phyloP scores from a whole-genome alignment of 176 grass and related monocot species.

The Hsuehochloa calcarea region DNA sequence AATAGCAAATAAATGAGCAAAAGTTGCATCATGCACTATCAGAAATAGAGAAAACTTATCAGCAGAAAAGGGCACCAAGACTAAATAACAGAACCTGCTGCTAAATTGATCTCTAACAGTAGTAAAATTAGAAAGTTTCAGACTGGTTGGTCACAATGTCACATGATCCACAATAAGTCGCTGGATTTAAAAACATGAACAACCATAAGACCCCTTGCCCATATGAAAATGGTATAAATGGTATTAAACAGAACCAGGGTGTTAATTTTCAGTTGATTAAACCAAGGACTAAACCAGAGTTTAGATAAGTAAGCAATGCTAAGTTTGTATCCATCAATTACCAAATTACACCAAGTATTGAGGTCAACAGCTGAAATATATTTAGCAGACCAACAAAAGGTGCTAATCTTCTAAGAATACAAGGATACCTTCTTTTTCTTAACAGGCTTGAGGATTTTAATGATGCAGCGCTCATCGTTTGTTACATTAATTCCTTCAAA shows the following conservation, averaged over 20 bases:
- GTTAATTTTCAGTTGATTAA: conserved; percentile 1
- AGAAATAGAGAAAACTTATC: not conserved
- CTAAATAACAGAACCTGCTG: conserved; percentile 7
- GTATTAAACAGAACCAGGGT: conserved; percentile 10
- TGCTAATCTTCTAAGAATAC: conserved; percentile 21
- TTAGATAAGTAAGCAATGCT: not conserved
- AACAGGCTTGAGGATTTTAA: conserved; percentile 85
- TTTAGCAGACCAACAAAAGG: not conserved
- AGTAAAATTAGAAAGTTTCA: not conserved
- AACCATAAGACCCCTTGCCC: not conserved
- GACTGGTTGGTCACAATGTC: not conserved
- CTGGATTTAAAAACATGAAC: not conserved
- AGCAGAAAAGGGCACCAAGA: not conserved
- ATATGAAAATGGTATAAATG: not conserved
- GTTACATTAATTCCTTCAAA: conserved; percentile 76
- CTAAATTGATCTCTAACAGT: conserved; percentile 8
- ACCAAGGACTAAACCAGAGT: not conserved
- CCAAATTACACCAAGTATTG: conserved; percentile 1
- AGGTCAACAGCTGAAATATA: not conserved
- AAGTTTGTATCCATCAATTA: conserved; percentile 12
- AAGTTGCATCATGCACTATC: not conserved
- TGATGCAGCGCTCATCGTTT: conserved; percentile 58
- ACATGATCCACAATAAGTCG: not conserved
- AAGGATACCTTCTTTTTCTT: conserved; percentile 81
- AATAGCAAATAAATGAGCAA: conserved; percentile 17